A percentile compares a stretch with the other conserved stretches of the same genome.
Conservation (phyloP, 2,329 filamentous ascomycete species). For the Colletotrichum musicola region DNA sequence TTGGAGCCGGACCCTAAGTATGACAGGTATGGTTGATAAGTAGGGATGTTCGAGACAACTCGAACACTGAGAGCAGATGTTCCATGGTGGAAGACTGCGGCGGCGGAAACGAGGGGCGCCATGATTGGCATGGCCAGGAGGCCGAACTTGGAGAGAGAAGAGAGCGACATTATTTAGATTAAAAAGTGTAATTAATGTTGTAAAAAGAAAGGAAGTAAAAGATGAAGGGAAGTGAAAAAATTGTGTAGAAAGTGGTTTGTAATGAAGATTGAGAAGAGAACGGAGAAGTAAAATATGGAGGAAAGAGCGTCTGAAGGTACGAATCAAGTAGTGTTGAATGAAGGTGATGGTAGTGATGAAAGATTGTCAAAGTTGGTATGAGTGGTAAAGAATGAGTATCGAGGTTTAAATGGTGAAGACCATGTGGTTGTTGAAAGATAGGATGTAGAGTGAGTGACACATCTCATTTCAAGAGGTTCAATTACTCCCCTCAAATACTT, state of each 20-base stretch:
- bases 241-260: background rate
- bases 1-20: background rate
- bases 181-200: background rate
- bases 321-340: too few species aligned
- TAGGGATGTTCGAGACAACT: background rate
- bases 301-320: too few species aligned
- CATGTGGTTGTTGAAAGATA: background rate
- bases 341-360: background rate
- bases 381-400: background rate
- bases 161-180: conserved; percentile 4
- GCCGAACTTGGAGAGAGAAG: background rate
- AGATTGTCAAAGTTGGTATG: background rate
- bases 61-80: background rate
- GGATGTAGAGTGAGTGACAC: background rate
- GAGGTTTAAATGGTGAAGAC: background rate
- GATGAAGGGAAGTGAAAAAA: background rate
- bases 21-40: background rate
- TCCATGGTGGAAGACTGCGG: background rate
- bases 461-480: background rate
- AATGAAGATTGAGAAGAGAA: background rate
- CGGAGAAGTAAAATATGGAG: too few species aligned
- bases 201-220: background rate
- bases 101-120: conserved; percentile 9
- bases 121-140: conserved; percentile 11
- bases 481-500: background rate